A percentile compares a stretch with the other conserved stretches of the same genome.
phyloP scores from a whole-genome alignment of 73 alveolate species.

The Uronychia setigera region DNA sequence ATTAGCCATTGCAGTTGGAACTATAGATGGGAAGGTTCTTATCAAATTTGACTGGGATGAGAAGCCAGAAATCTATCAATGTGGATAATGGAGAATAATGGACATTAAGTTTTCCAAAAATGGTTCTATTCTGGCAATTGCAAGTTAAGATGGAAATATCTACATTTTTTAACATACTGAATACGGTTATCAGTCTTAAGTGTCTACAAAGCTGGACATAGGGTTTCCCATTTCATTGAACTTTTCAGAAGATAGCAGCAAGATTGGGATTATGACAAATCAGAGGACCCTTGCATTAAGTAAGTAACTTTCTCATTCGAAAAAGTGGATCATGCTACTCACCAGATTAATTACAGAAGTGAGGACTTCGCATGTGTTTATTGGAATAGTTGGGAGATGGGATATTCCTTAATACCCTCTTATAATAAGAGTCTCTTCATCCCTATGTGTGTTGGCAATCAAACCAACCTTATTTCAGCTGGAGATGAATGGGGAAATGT shows the following conservation, averaged over 20 bases:
- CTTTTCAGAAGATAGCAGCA: not conserved
- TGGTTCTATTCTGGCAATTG: conserved; percentile 53
- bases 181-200: not conserved
- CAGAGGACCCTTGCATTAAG: conserved; percentile 1
- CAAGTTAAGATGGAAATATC: conserved; percentile 50
- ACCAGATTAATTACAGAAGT: not conserved
- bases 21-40: conserved; percentile 54
- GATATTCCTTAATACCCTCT: not conserved
- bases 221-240: conserved; percentile 8
- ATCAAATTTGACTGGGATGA: conserved; percentile 72
- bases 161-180: conserved; percentile 37
- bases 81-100: conserved; percentile 51
- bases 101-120: conserved; percentile 60
- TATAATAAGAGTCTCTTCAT: not conserved
- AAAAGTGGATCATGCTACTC: not conserved
- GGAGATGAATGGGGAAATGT: conserved; percentile 55
- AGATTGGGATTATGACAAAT: conserved; percentile 16
- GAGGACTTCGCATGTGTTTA: not conserved
- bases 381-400: not conserved
- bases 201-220: not conserved
- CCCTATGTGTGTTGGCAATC: conserved; percentile 1
- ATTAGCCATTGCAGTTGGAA: conserved; percentile 63
- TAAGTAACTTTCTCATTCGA: not conserved
- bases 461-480: conserved; percentile 30
- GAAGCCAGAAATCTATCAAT: conserved; percentile 37